These are phyloP conservation scores for Clitopilus hobsonii DNA, from an alignment of 768 basidiomycete genomes.

Conservation along the genomic window DNA sequence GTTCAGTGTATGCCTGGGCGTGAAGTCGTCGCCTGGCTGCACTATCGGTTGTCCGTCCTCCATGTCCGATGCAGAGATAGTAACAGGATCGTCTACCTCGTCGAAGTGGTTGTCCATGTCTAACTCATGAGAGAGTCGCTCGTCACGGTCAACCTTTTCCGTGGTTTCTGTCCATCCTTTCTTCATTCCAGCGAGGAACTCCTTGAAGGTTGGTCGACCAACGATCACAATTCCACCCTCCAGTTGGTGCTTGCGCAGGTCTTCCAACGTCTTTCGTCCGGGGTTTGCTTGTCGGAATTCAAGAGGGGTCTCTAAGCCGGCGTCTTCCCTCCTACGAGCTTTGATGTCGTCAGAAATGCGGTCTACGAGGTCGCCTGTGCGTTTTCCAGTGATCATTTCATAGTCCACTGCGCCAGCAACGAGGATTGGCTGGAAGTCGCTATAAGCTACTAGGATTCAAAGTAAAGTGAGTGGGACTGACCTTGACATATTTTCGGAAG, in stretches of 20 bases:
- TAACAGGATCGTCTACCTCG: slow-evolving; percentile 38
- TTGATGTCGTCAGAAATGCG: slow-evolving; percentile 72
- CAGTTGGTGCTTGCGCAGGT: slow-evolving; percentile 53
- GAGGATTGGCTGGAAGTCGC: slow-evolving; percentile 69
- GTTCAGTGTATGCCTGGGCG: slow-evolving; percentile 21
- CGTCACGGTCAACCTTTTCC: slow-evolving; percentile 66
- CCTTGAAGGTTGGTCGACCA: slow-evolving; percentile 89
- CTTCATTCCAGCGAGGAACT: slow-evolving; percentile 85
- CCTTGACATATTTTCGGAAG: slow-evolving; percentile 98
- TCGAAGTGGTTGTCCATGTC: slow-evolving; percentile 77
- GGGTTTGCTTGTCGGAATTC: slow-evolving; percentile 42
- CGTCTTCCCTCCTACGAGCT: slow-evolving; percentile 58
- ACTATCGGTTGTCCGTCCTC: slow-evolving; percentile 15
- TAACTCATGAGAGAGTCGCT: slow-evolving; percentile 59
- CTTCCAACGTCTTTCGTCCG: slow-evolving; percentile 44
- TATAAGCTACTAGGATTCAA: slow-evolving; percentile 2
- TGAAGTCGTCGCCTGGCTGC: slow-evolving; percentile 18
- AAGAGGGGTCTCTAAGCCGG: slow-evolving; percentile 56
- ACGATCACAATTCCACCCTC: slow-evolving; percentile 85
- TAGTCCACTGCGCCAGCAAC: slow-evolving; percentile 95
- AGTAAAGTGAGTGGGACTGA: slow-evolving; percentile 30
- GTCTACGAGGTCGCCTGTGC: slow-evolving; percentile 81
- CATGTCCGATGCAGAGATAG: neutral
- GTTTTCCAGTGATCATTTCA: slow-evolving; percentile 72
- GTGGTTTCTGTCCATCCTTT: slow-evolving; percentile 80